Evolutionary conservation across 1,139 yeast species (phyloP), one percentile per base, ranked within the genome.

Genomic region (Yamadazyma taylorii): DNA sequence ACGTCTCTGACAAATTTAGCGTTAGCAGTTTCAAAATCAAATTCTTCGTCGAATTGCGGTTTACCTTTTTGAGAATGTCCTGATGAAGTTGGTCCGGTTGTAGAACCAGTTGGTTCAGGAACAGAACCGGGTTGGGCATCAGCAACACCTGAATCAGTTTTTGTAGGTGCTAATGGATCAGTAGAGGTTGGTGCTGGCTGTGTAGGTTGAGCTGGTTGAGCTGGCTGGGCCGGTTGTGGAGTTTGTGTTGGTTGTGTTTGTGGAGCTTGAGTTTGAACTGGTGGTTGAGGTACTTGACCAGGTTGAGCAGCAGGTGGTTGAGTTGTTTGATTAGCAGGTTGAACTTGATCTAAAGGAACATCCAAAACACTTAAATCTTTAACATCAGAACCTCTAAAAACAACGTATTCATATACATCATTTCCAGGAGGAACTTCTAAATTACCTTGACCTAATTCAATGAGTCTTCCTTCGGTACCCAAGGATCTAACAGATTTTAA

Each of bases 391-490:
- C 98, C 98, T 49, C 94, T 79, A 59, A 92, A 86, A 35, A 85
- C 89, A 42, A 92, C 90, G 46, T 78, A 79, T 31, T 87, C 92
- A 58, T 81, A 87, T 14, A 85, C 74, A 36, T 82, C 86, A 30
- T 73, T 72, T 12, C 85, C 79, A 5, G 97, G 88, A 39, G 81
- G 77, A 31, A 89, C 81, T 58, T 88, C 96, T 46, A 76, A 72
- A 17, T 73, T 48, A 1, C 88, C 85, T 58, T 84, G 86, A 24
- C 81, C 80, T 32, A 51, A 52, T 36, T 56, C 60, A 17, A 74
- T 72, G 52, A 85, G 73, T 53, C 98, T 78, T 21, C 96, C 97
- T 60, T 92, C 98, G 12, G 97, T 85, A 39, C 98, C 98, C 52
- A 83, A 84, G 37, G 90, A 81, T 45, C 90, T 78, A 34, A 92